Base-by-base conservation (phyloP, 352 stramenopile species). In the Globisporangium carolinianum region DNA sequence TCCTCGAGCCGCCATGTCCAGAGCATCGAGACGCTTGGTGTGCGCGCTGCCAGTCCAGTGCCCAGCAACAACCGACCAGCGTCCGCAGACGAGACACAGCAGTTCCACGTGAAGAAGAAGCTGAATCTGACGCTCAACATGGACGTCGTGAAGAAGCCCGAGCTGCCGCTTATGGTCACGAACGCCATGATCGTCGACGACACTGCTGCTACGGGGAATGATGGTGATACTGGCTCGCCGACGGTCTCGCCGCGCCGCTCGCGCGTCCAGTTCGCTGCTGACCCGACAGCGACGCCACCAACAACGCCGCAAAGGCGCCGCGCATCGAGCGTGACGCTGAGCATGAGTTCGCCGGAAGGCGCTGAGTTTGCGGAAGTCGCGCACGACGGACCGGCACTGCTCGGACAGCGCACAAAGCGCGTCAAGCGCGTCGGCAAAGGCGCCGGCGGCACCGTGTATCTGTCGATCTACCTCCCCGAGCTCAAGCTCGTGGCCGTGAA, bases 401-500 rank as follows among this genome's bases (percentile, higher is more conserved):
- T 94, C 0, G 84, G 78, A 0, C 74, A 68, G 15, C 65, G 76
- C 32, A 89, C 81, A 0, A 90, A 89, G 47, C 72, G 73, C 0
- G 49, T 94, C 49, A 90, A 85, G 59, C 72, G 72, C 39, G 68
- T 95, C 3, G 85, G 83, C 24, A 87, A 86, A 73, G 90, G 90
- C 2, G 90, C 89, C n/a, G 80, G 82, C 9, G 90, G 89, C 0
- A 76, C 72, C 1, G 90, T 97, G 1, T 87, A 86, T 49, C 66
- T 96, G 43, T 79, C 81, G 1, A 60, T 96, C 10, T 95, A 97
- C 63, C 56, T 96, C 6, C 89, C 88, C 0, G 63, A 72, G 4
- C 63, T 96, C 0, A 92, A 89, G 53, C 62, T 97, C 4, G 87
- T 97, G 4, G 89, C 89, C 0, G 74, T 95, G 1, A 95, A 97